Conservation (phyloP, 495 filamentous ascomycete genomes). For the Hypoxylon cercidicola region DNA sequence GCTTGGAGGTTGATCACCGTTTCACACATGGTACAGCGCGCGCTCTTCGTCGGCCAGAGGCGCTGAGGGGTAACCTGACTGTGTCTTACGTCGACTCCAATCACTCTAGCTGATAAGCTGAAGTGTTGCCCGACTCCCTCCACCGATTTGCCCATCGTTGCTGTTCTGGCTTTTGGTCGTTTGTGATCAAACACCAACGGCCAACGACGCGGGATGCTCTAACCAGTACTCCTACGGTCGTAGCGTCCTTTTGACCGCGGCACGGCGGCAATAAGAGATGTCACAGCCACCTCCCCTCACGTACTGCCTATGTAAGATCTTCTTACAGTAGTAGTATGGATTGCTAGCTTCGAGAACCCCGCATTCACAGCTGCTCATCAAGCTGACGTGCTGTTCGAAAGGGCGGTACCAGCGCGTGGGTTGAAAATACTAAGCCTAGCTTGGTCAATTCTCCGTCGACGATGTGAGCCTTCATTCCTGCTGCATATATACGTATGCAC, state of each 20-base stretch:
- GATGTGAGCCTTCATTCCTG: slow-evolving; percentile 22
- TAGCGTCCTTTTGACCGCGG: slow-evolving; percentile 18
- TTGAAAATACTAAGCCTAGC: slow-evolving; percentile 38
- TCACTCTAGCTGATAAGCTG: slow-evolving; percentile 25
- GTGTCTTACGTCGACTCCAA: slow-evolving; percentile 26
- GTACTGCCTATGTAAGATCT: slow-evolving; percentile 17
- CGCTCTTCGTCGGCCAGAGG: slow-evolving; percentile 28
- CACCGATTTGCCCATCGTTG: slow-evolving; percentile 29
- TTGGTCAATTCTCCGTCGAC: slow-evolving; percentile 24
- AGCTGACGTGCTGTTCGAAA: slow-evolving; percentile 12
- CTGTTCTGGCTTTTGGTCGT: slow-evolving; percentile 23
- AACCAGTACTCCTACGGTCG: slow-evolving; percentile 11
- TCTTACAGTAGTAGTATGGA: slow-evolving; percentile 11
- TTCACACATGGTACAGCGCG: slow-evolving; percentile 18
- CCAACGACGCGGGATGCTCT: slow-evolving; percentile 18
- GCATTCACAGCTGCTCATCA: slow-evolving; percentile 22
- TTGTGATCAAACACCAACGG: slow-evolving; percentile 32
- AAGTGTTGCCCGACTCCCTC: slow-evolving; percentile 17
- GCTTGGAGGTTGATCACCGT: slow-evolving; percentile 32
- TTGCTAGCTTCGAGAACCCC: slow-evolving; percentile 35
- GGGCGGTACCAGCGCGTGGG: slow-evolving; percentile 40
- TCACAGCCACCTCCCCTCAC: slow-evolving; percentile 13
- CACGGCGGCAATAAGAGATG: slow-evolving; percentile 20
- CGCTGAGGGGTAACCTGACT: slow-evolving; percentile 16
- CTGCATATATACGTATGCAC: slow-evolving; percentile 5